phyloP scores from a whole-genome alignment of 768 basidiomycete genomes.

The Panaeolus cyanescens region DNA sequence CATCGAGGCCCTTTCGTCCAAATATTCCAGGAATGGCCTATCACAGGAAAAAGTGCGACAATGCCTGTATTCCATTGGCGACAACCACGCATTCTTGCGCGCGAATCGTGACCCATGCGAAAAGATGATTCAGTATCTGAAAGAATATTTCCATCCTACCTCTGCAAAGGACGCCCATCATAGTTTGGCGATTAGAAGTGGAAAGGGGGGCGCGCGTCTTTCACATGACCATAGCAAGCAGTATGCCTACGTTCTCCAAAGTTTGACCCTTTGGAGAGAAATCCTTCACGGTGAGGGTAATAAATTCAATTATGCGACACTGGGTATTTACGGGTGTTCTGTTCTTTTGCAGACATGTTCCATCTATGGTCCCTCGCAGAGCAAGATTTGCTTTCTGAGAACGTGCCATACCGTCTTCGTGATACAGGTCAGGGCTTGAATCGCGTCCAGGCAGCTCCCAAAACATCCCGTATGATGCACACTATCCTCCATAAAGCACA shows the following conservation, averaged over 20 bases:
- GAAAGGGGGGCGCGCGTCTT: conserved; percentile 76
- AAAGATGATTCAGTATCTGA: conserved; percentile 76
- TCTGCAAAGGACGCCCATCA: conserved; percentile 62
- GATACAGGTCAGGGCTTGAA: conserved; percentile 93
- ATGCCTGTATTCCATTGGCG: conserved; percentile 86
- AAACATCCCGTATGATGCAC: conserved; percentile 91
- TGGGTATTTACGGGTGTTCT: not conserved
- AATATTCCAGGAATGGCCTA: conserved; percentile 60
- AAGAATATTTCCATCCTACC: conserved; percentile 76
- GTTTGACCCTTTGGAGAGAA: conserved; percentile 84
- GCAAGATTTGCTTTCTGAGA: conserved; percentile 79
- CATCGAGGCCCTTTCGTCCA: conserved; percentile 70
- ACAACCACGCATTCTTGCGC: conserved; percentile 87
- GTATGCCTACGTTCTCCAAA: conserved; percentile 85
- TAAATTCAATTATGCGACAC: not conserved
- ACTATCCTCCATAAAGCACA: conserved; percentile 84
- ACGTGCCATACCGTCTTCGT: conserved; percentile 73
- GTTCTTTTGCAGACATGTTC: conserved; percentile 70
- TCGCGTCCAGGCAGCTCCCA: conserved; percentile 83
- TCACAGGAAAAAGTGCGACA: conserved; percentile 70
- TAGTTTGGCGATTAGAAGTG: conserved; percentile 80
- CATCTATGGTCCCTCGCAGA: conserved; percentile 83
- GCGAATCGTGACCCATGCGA: conserved; percentile 90
- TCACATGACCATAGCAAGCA: conserved; percentile 86
- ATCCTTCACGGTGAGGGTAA: conserved; percentile 69